Conservation (phyloP, 768 basidiomycete species). For the Stropharia rugosoannulata region DNA sequence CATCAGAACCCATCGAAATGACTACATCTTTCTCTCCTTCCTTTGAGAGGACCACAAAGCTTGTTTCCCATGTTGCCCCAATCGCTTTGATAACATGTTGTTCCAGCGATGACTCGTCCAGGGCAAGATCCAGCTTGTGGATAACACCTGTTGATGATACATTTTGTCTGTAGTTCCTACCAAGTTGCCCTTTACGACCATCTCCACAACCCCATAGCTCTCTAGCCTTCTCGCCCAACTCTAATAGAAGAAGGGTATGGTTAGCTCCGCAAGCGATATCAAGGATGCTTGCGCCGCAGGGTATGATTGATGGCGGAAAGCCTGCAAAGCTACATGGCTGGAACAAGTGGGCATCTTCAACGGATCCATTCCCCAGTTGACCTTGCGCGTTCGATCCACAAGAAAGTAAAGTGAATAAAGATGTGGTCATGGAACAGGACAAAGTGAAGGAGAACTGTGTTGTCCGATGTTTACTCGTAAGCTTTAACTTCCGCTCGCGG, state of each 20-base stretch:
- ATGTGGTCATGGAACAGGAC: background rate
- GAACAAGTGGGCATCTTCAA: constrained; percentile 47
- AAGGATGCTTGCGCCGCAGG: constrained; percentile 35
- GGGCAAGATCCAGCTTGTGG: constrained; percentile 41
- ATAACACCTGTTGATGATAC: constrained; percentile 37
- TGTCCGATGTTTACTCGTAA: too few species aligned
- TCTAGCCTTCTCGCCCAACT: constrained; percentile 19
- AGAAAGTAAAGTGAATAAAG: constrained; percentile 28
- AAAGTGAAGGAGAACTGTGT: too few species aligned
- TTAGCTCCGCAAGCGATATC: constrained; percentile 73
- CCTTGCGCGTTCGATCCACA: constrained; percentile 54
- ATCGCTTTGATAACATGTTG: constrained; percentile 49
- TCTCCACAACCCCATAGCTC: constrained; percentile 80
- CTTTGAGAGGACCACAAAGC: constrained; percentile 62
- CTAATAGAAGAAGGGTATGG: constrained; percentile 73
- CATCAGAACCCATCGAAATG: constrained; percentile 81
- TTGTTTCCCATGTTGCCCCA: constrained; percentile 82
- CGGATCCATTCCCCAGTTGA: constrained; percentile 44
- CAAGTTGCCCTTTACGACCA: constrained; percentile 71
- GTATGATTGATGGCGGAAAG: constrained; percentile 25
- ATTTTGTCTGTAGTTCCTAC: constrained; percentile 33
- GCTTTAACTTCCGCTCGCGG: too few species aligned
- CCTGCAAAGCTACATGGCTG: constrained; percentile 36
- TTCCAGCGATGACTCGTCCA: constrained; percentile 31
- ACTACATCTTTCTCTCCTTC: constrained; percentile 47